Conservation (phyloP, 495 filamentous ascomycete genomes). For the Hyaloscypha bicolor region DNA sequence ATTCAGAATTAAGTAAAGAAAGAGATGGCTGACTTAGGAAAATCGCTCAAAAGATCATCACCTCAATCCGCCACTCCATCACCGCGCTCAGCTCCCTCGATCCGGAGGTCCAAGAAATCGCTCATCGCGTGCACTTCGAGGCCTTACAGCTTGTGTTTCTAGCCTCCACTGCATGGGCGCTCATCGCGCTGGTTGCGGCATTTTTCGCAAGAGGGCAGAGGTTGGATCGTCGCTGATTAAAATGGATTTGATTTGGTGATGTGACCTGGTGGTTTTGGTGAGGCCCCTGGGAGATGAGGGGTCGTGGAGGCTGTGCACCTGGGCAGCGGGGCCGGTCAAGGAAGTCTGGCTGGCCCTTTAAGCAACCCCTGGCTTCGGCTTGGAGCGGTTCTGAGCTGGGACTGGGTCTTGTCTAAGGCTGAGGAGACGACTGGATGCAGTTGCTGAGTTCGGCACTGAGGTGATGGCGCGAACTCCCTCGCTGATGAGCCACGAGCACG, state of each 20-base stretch:
- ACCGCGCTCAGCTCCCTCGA: slow-evolving; percentile 55
- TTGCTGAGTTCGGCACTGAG: neutral
- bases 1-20: neutral
- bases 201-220: slow-evolving; percentile 19
- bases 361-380: neutral
- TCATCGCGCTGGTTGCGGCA: slow-evolving; percentile 51
- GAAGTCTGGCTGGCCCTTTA: no score
- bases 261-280: neutral
- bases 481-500: neutral
- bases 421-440: neutral
- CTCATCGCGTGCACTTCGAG: slow-evolving; percentile 59
- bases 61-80: slow-evolving; percentile 64
- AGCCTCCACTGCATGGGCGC: slow-evolving; percentile 53
- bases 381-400: neutral
- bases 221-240: slow-evolving; percentile 12
- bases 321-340: neutral
- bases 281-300: neutral
- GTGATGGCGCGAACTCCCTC: neutral
- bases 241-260: neutral
- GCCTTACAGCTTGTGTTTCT: slow-evolving; percentile 58
- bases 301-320: slow-evolving; percentile 1
- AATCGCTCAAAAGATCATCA: slow-evolving; percentile 48
- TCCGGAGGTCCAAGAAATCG: slow-evolving; percentile 60
- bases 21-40: neutral
- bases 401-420: neutral